phyloP scores from a whole-genome alignment of 1,284 basidiomycete genomes.

The Cerrena zonata region DNA sequence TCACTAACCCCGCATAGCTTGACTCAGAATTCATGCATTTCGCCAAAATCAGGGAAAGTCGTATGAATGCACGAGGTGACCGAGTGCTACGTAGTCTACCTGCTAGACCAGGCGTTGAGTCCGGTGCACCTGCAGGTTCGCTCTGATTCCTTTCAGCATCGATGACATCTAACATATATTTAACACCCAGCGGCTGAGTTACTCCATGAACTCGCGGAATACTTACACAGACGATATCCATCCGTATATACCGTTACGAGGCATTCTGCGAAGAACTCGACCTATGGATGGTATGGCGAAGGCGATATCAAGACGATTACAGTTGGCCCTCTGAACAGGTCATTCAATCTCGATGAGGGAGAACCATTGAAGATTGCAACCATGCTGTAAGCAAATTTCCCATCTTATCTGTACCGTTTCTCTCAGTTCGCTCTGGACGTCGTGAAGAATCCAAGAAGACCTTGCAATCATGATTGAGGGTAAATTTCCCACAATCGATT shows the following conservation, averaged over 20 bases:
- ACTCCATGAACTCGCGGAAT: slow-evolving; percentile 61
- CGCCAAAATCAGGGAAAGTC: slow-evolving; percentile 48
- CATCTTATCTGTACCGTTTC: not conserved
- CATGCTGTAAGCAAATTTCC: slow-evolving; percentile 47
- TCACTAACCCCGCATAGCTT: slow-evolving; percentile 36
- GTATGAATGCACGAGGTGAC: slow-evolving; percentile 45
- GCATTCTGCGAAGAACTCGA: slow-evolving; percentile 19
- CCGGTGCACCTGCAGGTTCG: slow-evolving; percentile 49
- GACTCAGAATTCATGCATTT: slow-evolving; percentile 51
- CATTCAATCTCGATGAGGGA: slow-evolving; percentile 47
- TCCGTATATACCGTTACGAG: slow-evolving; percentile 48
- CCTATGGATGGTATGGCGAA: slow-evolving; percentile 46
- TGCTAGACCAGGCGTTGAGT: slow-evolving; percentile 44
- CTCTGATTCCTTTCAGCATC: no score
- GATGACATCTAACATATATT: not conserved
- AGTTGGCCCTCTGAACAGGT: slow-evolving; percentile 44
- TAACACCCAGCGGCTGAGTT: slow-evolving; percentile 49
- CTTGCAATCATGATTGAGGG: slow-evolving; percentile 75
- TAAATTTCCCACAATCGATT: slow-evolving; percentile 13
- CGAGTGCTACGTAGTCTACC: slow-evolving; percentile 47
- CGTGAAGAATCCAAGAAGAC: slow-evolving; percentile 61
- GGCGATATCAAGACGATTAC: slow-evolving; percentile 50
- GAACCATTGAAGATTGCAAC: slow-evolving; percentile 59
- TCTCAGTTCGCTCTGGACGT: no score
- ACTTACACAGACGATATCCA: slow-evolving; percentile 59